Evolutionary conservation across 2,329 filamentous ascomycete genomes (phyloP).

Genomic region (Akanthomyces dipterigenus): DNA sequence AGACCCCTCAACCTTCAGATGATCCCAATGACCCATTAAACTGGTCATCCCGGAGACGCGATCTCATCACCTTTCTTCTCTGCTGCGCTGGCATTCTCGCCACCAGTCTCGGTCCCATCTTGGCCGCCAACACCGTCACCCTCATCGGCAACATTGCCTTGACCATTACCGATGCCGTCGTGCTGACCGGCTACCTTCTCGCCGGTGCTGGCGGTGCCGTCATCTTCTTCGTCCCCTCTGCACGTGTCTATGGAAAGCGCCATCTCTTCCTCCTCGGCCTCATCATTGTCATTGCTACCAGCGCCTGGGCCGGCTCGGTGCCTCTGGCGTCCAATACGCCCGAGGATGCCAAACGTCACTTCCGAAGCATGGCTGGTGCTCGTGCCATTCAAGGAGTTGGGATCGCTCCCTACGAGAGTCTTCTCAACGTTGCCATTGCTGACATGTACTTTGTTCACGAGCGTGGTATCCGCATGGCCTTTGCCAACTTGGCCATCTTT

Average conservation of each 20-base stretch:
- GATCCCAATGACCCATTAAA: slow-evolving; percentile 82
- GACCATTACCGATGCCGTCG: slow-evolving; percentile 67
- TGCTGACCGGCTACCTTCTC: slow-evolving; percentile 82
- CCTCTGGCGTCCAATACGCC: not conserved
- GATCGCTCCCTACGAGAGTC: slow-evolving; percentile 79
- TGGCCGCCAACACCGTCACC: slow-evolving; percentile 81
- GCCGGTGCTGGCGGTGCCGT: slow-evolving; percentile 76
- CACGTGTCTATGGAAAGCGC: slow-evolving; percentile 86
- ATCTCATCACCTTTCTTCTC: slow-evolving; percentile 70
- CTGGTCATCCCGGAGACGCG: slow-evolving; percentile 83
- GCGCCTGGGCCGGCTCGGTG: slow-evolving; percentile 69
- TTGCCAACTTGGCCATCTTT: slow-evolving; percentile 56
- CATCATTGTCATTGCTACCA: slow-evolving; percentile 64
- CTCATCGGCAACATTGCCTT: slow-evolving; percentile 59
- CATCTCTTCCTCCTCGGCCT: slow-evolving; percentile 79
- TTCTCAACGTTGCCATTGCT: slow-evolving; percentile 83
- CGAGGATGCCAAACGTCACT: slow-evolving; percentile 28
- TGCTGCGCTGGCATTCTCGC: slow-evolving; percentile 78
- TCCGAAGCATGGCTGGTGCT: slow-evolving; percentile 67
- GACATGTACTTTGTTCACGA: slow-evolving; percentile 87
- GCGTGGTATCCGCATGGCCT: slow-evolving; percentile 80
- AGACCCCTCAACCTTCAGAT: slow-evolving; percentile 76
- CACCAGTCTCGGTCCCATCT: slow-evolving; percentile 74
- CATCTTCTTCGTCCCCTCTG: slow-evolving; percentile 79
- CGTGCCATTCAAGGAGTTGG: slow-evolving; percentile 82